phyloP scores from a whole-genome alignment of 768 basidiomycete species.

The Suillus weaverae region DNA sequence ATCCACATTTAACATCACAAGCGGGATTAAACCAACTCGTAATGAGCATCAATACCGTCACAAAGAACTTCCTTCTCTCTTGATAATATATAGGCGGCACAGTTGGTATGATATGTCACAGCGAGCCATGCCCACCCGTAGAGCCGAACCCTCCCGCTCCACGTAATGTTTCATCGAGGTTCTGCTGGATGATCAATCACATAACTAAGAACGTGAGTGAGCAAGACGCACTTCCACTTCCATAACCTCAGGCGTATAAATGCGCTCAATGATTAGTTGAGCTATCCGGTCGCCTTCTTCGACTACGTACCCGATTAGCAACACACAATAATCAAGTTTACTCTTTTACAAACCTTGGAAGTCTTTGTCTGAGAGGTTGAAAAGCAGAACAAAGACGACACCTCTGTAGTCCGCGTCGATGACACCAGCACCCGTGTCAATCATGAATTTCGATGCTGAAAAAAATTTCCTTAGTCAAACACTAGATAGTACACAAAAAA shows the following conservation, averaged over 20 bases:
- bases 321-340: background rate
- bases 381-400: conserved; percentile 84
- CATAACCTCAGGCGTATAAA: conserved; percentile 79
- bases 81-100: background rate
- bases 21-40: background rate
- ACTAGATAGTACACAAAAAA: conserved; percentile 1
- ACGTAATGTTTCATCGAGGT: conserved; percentile 81
- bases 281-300: conserved; percentile 94
- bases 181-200: conserved; percentile 41
- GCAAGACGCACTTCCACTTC: conserved; percentile 74
- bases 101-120: conserved; percentile 35
- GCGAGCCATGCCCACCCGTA: conserved; percentile 78
- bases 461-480: conserved; percentile 2
- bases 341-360: conserved; percentile 62
- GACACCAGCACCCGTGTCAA: conserved; percentile 97
- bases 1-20: background rate
- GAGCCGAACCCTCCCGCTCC: conserved; percentile 92
- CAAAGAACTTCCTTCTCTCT: background rate
- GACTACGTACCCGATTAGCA: conserved; percentile 47
- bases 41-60: background rate
- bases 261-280: conserved; percentile 90
- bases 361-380: conserved; percentile 88
- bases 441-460: conserved; percentile 94
- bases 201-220: conserved; percentile 7
- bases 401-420: conserved; percentile 97